These are phyloP conservation scores for Pyricularia sp. DNA, from an alignment of 2,329 filamentous ascomycete genomes.

Conservation along the genomic window DNA sequence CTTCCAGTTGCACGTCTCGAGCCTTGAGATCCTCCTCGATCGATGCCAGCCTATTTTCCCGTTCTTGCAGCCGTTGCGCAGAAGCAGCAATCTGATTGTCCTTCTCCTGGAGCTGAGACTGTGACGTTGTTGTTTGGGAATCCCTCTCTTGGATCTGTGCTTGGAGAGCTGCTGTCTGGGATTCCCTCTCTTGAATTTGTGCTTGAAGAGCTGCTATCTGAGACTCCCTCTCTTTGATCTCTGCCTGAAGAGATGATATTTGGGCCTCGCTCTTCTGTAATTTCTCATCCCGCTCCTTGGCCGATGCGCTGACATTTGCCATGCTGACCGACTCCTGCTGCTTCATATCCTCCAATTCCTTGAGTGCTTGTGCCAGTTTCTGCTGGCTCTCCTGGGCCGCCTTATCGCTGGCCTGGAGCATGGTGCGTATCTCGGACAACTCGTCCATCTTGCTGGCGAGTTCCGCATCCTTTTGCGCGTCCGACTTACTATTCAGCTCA, in stretches of 20 bases:
- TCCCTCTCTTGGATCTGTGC: background rate
- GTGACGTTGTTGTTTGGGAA: background rate
- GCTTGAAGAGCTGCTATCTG: background rate
- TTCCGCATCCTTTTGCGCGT: slow-evolving; percentile 54
- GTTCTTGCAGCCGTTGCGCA: slow-evolving; percentile 16
- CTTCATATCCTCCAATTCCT: slow-evolving; percentile 28
- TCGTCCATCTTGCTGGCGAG: slow-evolving; percentile 45
- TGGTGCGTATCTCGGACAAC: slow-evolving; percentile 26
- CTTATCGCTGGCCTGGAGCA: slow-evolving; percentile 19
- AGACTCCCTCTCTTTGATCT: background rate
- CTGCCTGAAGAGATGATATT: background rate
- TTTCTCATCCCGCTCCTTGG: background rate
- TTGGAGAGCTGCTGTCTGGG: background rate
- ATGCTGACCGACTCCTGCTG: slow-evolving; percentile 11
- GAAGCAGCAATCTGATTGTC: slow-evolving; percentile 6
- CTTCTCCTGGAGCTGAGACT: slow-evolving; percentile 3
- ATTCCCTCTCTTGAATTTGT: background rate
- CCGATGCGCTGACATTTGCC: slow-evolving; percentile 4
- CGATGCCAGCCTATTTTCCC: slow-evolving; percentile 17
- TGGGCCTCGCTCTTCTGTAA: background rate
- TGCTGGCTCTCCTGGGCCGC: slow-evolving; percentile 26
- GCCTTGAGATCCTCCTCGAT: slow-evolving; percentile 27
- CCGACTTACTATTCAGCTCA: slow-evolving; percentile 79
- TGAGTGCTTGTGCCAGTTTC: slow-evolving; percentile 34
- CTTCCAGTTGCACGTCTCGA: slow-evolving; percentile 27